These are phyloP conservation scores for Agroathelia rolfsii DNA, from an alignment of 1,284 basidiomycete species.

Conservation along the genomic window DNA sequence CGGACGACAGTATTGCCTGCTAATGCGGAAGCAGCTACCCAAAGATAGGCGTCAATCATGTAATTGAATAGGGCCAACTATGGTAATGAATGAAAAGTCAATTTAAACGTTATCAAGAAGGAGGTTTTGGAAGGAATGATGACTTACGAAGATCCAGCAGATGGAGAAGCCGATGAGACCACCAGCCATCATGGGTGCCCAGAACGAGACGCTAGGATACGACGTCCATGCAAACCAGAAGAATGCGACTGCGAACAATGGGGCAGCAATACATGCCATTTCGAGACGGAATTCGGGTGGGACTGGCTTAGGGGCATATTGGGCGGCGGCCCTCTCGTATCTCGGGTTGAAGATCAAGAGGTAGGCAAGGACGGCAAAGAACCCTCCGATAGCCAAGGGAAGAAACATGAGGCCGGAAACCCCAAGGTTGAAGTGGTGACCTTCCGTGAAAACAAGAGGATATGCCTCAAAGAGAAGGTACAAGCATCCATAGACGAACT, in stretches of 20 bases:
- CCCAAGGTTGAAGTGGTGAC: slow-evolving; percentile 28
- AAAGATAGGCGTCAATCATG: slow-evolving; percentile 29
- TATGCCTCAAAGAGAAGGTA: slow-evolving; percentile 29
- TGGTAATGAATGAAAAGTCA: background rate
- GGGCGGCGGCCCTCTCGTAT: slow-evolving; percentile 19
- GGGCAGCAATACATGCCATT: slow-evolving; percentile 30
- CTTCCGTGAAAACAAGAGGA: slow-evolving; percentile 22
- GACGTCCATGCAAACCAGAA: slow-evolving; percentile 40
- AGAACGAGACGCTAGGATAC: slow-evolving; percentile 21
- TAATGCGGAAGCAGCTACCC: slow-evolving; percentile 28
- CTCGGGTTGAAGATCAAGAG: slow-evolving; percentile 18
- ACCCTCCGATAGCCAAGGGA: slow-evolving; percentile 31
- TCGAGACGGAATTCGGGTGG: slow-evolving; percentile 39
- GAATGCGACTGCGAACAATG: slow-evolving; percentile 30
- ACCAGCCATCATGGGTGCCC: slow-evolving; percentile 22
- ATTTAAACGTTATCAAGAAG: background rate
- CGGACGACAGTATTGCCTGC: slow-evolving; percentile 27
- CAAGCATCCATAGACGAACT: slow-evolving; percentile 36
- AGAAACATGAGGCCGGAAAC: slow-evolving; percentile 35
- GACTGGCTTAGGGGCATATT: slow-evolving; percentile 27
- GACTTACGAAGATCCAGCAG: slow-evolving; percentile 30
- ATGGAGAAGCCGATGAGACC: slow-evolving; percentile 19
- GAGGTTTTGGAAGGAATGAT: slow-evolving; percentile 7
- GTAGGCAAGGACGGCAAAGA: slow-evolving; percentile 17
- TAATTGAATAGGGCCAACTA: slow-evolving; percentile 26